Evolutionary conservation across 2,329 filamentous ascomycete species (phyloP), one percentile per base, ranked within the genome.

Genomic region (Diaporthe batatas): DNA sequence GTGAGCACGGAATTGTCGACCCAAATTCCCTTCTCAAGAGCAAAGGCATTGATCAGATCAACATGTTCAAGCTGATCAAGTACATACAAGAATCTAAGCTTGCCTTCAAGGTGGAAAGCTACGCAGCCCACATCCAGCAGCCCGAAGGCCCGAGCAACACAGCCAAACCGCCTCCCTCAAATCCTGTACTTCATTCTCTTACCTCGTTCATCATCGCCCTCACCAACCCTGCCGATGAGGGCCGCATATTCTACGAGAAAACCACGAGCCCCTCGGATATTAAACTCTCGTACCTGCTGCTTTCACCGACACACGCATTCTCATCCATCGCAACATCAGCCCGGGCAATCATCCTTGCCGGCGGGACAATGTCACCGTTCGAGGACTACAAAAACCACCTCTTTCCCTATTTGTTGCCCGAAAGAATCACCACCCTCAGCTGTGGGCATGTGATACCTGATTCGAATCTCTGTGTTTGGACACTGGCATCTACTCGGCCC

Each of bases 351-450:
- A 92, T 99, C 54, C 86, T 99, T 4, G 96, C 95, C 0, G 96
- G 96, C 72, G 96, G 96, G 29, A 99, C 96, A 34, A 98, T 99
- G 96, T 97, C 96, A 2, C 96, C 96, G 0, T 97, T 98, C 85
- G 90, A 92, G 32, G 96, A 98, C 83, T 99, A 98, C 82, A 91
- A 89, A 47, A 88, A 92, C 5, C 94, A 98, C 77, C 86, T 99
- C 0, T 96, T 99, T 75, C 93, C 96, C 0, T 92, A 93, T 64
- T 81, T 98, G 0, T 80, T 89, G 0, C 77, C 86, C 0, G 82
- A 85, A 0, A 90, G 90, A 72, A 88, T 98, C 57, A 91, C 88
- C 12, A 98, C 94, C 0, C 89, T 98, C 39, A 98, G 95, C 76
- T 99, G 96, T 80, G 95, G 94, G 0, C 96, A 99, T 82, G 95